Evolutionary conservation across 2,329 filamentous ascomycete species (phyloP), one percentile per base, ranked within the genome.

Genomic region (Sporothrix inflata): DNA sequence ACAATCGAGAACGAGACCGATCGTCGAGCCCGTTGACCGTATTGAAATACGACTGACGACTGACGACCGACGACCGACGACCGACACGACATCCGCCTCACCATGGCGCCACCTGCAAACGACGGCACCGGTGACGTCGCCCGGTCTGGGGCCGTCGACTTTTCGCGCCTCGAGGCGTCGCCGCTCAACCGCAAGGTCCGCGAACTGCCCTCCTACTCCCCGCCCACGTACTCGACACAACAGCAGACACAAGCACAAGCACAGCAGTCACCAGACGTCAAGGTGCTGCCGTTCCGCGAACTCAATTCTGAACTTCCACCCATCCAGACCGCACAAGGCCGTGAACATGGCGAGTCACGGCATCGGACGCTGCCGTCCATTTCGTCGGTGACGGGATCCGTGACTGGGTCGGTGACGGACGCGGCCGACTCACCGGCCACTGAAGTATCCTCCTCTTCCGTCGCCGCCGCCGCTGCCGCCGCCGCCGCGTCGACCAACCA

Each of bases 401-500:
- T 65, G n/a, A 63, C 70, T 42, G 38, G 57, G 19, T 65, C 70
- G 21, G 65, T 65, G 8, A 71, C 55, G 21, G 45, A 34, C 16
- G 57, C 71, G 6, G 11, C 49, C 9, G 71, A 69, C 30, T 68
- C 72, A 16, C 40, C 49, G 12, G 60, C 61, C 19, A 63, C 70
- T 3, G 30, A 53, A 19, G n/a, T 53, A 12, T 47, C 69, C 5
- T 49, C 67, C 11, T 60, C 38, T 16, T 21, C 34, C 9, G 66
- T 27, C 70, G 34, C 78, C 42, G 73, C 79, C 30, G 30, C 30
- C 30, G 60, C 67, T 7, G 68, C 38, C 21, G 38, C 34, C 9
- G 66, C 42, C 70, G 34, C 78, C 42, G 73, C 79, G 51, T 73
- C 79, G 70, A 61, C 78, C 30, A 78, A 76, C 34, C 81, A 82